Percentiles rank a stretch among this genome's conserved stretches.
These are phyloP conservation scores for Aegilops tauschii DNA, from an alignment of 176 grass and related monocot species.

Conservation along the genomic window DNA sequence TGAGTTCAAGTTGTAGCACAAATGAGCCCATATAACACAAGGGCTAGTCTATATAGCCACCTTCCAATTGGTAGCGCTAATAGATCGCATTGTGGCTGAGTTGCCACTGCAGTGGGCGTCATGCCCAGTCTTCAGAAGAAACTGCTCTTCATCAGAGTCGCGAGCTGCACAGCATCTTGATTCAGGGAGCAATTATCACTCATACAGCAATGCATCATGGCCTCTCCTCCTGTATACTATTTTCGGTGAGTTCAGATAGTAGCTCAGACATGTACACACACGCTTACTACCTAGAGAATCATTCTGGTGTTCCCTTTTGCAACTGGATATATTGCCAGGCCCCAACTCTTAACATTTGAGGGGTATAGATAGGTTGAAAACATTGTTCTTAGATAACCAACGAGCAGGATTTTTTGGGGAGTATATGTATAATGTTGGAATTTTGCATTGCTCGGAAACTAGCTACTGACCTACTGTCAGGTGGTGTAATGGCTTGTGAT, in stretches of 20 bases:
- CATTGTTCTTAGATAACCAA: background rate
- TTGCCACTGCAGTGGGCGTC: background rate
- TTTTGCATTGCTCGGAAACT: background rate
- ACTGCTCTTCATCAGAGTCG: background rate
- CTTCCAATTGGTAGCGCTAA: background rate
- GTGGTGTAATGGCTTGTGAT: background rate
- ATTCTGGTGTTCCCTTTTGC: slow-evolving; percentile 3
- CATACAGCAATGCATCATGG: background rate
- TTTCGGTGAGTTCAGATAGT: slow-evolving; percentile 26
- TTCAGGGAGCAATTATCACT: background rate
- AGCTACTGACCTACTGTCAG: slow-evolving; percentile 3
- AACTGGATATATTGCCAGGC: background rate
- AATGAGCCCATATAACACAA: background rate
- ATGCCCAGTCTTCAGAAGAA: slow-evolving; percentile 8
- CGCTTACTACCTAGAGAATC: background rate
- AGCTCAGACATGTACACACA: slow-evolving; percentile 7
- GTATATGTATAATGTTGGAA: background rate
- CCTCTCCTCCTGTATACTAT: slow-evolving; percentile 8
- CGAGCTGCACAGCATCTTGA: background rate
- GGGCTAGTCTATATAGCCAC: background rate
- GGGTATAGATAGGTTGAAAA: slow-evolving; percentile 13
- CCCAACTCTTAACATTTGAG: background rate
- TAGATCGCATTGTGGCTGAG: background rate
- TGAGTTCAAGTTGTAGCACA: slow-evolving; percentile 66
- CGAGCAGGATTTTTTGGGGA: background rate